Evolutionary conservation across 2,329 filamentous ascomycete species (phyloP), one percentile per base, ranked within the genome.

Genomic region (Calonectria pseudoturangicola): DNA sequence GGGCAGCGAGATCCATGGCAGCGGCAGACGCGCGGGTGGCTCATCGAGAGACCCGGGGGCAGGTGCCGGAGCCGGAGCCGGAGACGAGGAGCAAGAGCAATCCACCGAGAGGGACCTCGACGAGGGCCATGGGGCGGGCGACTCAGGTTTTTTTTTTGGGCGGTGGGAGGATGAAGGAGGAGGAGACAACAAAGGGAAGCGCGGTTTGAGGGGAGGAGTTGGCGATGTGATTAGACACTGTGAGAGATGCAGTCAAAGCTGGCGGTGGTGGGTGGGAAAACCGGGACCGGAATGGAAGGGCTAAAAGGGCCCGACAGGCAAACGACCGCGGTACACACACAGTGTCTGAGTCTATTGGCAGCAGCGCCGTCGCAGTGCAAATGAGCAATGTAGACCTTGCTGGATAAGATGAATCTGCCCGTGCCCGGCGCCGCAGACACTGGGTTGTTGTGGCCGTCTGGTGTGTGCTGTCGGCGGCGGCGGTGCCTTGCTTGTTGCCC

Each of bases 1-100:
- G 75, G 45, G 78, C 74, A 68, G 79, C 77, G 79, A 80, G 77
- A 80, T 80, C 79, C 79, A 80, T 80, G 73, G 78, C 72, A 75
- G 73, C 70, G 72, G 73, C 64, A 56, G 72, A 68, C 63, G 63
- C 68, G 71, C 54, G 65, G 63, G 74, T 48, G 73, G 73, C 70
- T 78, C 78, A 80, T 80, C 68, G 76, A 79, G 78, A 56, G 73
- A 74, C 63, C 70, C 73, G 65, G 68, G 64, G 71, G 73, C 70
- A 72, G 72, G 62, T 72, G 76, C 65, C 60, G 71, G 58, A 70
- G 75, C 71, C 75, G 74, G 66, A 73, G 71, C 71, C 75, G 74
- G 67, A 73, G 66, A 76, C 56, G 58, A 56, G 60, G 51, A 69
- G 50, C 43, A 64, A 75, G 70, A 74, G 67, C 66, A 75, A 74